A percentile compares a stretch with the other conserved stretches of the same genome.
These are phyloP conservation scores for Lolium rigidum DNA, from an alignment of 176 grass and related monocot genomes.

Conservation along the genomic window DNA sequence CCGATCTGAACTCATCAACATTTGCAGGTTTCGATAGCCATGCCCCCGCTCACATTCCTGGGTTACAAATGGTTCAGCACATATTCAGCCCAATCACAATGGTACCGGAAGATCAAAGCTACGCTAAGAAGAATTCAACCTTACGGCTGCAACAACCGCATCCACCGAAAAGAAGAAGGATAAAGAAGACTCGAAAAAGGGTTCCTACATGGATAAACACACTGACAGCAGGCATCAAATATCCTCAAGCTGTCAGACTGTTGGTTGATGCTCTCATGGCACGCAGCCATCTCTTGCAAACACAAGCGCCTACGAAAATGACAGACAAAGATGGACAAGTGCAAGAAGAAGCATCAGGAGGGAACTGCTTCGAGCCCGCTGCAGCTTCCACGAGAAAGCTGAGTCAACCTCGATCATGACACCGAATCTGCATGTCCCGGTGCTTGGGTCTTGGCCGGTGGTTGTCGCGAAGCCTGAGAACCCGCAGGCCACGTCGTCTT, in stretches of 20 bases:
- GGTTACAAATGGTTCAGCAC: neutral
- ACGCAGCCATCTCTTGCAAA: neutral
- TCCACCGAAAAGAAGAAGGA: neutral
- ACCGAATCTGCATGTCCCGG: slow-evolving; percentile 80
- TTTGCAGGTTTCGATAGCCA: slow-evolving; percentile 11
- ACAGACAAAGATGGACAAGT: slow-evolving; percentile 51
- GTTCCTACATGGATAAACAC: slow-evolving; percentile 57
- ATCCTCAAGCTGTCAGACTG: slow-evolving; percentile 47
- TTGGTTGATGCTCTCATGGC: slow-evolving; percentile 19
- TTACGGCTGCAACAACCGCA: neutral
- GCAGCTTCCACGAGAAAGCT: slow-evolving; percentile 61
- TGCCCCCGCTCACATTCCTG: slow-evolving; percentile 4
- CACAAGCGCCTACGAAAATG: slow-evolving; percentile 33
- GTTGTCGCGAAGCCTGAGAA: slow-evolving; percentile 73
- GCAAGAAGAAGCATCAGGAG: slow-evolving; percentile 44
- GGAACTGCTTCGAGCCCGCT: slow-evolving; percentile 9
- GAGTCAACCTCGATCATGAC: slow-evolving; percentile 86
- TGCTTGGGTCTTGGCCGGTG: slow-evolving; percentile 83
- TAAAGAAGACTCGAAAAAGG: neutral
- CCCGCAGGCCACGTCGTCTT: slow-evolving; percentile 90
- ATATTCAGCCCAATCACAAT: slow-evolving; percentile 35
- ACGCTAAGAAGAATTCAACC: slow-evolving; percentile 40
- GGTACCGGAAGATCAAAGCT: slow-evolving; percentile 30
- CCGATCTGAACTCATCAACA: neutral
- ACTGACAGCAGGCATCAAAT: slow-evolving; percentile 53